Base-by-base conservation (phyloP, 108 stramenopile genomes). In the Hondaea fermentalgiana region DNA sequence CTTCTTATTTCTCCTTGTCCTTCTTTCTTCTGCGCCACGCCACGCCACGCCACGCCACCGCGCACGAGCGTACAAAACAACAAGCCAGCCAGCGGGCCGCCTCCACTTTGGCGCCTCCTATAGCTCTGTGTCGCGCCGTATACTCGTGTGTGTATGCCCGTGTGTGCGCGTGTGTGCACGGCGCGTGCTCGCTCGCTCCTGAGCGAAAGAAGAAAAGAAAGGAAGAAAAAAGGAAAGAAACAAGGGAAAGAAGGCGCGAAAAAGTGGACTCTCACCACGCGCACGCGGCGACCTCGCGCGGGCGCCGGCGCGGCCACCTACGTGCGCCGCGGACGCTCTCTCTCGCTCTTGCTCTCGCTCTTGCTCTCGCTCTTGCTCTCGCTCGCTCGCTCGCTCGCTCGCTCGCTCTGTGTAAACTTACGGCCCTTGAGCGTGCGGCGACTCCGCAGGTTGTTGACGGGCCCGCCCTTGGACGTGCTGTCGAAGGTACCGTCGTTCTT, bases 381-480 rank as follows among this genome's bases (percentile, higher is more conserved):
- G 8, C 2, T 10, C 0, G 17, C 19, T 21, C 58, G n/a, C 5
- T 14, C 45, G 42, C 21, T 72, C 19, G 60, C 35, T 21, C 60
- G 8, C 2, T 10, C 0, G 17, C 19, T 21, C 58, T 59, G 58
- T 21, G 25, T 35, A 64, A 64, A 64, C 60, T 64, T 64, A 64
- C 60, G 97, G 44, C 97, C 97, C 92, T 96, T 96, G 76, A 97
- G 93, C 29, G 91, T 91, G 17, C 97, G 94, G 72, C 96, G 95
- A 60, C 92, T 72, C 87, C 49, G 44, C 6, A 83, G 44, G 49
- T 45, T 45, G 72, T 83, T 83, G 72, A 83, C 49, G 47, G 72
- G 47, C 6, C 72, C 72, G 60, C 60, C 60, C 72, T 83, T 83
- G 72, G 72, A 83, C 72, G 17, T 8, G 49, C 49, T 83, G 72